These are phyloP conservation scores for Helenozyma rhizophorensis DNA, from an alignment of 805 yeast species.

Conservation along the genomic window DNA sequence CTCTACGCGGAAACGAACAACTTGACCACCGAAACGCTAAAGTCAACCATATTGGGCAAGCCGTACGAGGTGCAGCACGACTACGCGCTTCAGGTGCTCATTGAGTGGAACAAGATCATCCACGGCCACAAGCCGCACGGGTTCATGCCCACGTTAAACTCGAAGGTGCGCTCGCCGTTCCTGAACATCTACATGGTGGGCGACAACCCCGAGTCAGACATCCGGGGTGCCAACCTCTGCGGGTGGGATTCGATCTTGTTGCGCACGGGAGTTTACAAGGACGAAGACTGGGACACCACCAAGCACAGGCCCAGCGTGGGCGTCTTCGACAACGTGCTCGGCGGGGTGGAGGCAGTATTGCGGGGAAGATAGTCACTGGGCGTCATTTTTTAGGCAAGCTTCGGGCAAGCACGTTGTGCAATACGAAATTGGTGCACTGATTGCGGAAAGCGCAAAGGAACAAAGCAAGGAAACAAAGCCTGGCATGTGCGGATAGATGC, in stretches of 20 bases:
- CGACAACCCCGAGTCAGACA: conserved; percentile 93
- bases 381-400: no score
- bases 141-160: conserved; percentile 42
- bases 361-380: no score
- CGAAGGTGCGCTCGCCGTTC: conserved; percentile 36
- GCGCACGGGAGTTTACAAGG: conserved; percentile 81
- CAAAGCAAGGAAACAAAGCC: no score
- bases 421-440: no score
- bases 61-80: conserved; percentile 78
- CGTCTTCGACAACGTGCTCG: conserved; percentile 44
- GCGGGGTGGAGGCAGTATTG: conserved; percentile 33
- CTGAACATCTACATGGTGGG: conserved; percentile 88
- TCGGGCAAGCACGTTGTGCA: no score
- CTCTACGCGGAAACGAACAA: conserved; percentile 52
- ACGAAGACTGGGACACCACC: conserved; percentile 42
- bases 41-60: conserved; percentile 68
- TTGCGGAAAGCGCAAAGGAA: no score
- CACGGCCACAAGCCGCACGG: conserved; percentile 15
- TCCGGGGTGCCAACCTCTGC: conserved; percentile 77
- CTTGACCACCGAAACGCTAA: conserved; percentile 36
- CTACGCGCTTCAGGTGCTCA: conserved; percentile 70
- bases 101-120: conserved; percentile 47
- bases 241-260: conserved; percentile 90
- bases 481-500: no score
- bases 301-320: conserved; percentile 47